Base-by-base conservation (phyloP, 345 rosid species). In the Fremontodendron californicum region DNA sequence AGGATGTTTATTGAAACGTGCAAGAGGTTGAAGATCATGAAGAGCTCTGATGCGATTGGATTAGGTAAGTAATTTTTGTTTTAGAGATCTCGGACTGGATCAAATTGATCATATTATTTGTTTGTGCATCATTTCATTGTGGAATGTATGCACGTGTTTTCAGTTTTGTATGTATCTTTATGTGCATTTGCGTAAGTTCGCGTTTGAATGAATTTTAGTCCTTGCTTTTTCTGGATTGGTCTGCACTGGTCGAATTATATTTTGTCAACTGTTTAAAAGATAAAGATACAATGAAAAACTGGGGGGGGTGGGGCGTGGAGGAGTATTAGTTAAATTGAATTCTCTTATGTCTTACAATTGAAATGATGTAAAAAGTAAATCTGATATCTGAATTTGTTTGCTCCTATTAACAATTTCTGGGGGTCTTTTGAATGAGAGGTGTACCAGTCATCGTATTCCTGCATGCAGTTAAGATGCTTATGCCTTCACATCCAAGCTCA, bases 1-100 rank as follows among this genome's bases (percentile, higher is more conserved):
- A 93, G 98, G 88, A 89, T 93, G 90, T 93, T 93, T 76, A 92
- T 82, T 66, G 97, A 92, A 7, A 78, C 95, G 48, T 93, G 98
- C 87, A 83, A 85, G 85, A 88, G 87, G 82, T 85, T 93, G 77
- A 93, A n/a, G n/a, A n/a, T n/a, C n/a, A n/a, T n/a, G n/a, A n/a
- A n/a, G n/a, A n/a, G n/a, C n/a, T n/a, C n/a, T 57, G 97, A 93
- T 87, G 92, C 97, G 35, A 93, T 93, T 78, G 98, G 98, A 23
- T 90, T 93, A 82, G 97, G 98, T 92, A 31, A 15, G 85, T 76
- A 6, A 9, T 19, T 21, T 8, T 73, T 46, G 31, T 6, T 75
- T 76, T 25, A 33, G 18, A 15, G 37, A 46, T 57, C 57, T n/a
- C 10, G 6, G 25, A 51, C 19, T 52, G 58, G 58, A 52, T 52